A percentile compares a stretch with the other conserved stretches of the same genome.
Evolutionary conservation across 2,329 filamentous ascomycete species (phyloP).

Genomic region (Fusarium sp.): DNA sequence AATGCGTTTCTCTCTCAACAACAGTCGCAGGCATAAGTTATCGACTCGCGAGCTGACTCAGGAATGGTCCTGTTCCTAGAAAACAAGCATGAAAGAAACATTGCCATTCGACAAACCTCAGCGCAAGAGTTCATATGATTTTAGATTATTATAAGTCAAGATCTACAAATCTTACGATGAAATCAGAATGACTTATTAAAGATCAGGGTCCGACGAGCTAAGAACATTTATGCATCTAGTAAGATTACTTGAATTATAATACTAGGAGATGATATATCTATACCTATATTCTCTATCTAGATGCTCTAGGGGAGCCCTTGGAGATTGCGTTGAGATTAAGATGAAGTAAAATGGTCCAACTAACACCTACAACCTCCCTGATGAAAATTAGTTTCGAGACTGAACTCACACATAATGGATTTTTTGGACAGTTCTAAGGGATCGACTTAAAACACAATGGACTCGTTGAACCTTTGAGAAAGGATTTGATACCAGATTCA

Average conservation of each 20-base stretch:
- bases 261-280: neutral
- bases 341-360: neutral
- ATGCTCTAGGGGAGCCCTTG: neutral
- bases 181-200: neutral
- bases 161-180: neutral
- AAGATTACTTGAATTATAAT: neutral
- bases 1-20: neutral
- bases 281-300: neutral
- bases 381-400: neutral
- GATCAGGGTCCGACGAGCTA: neutral
- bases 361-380: neutral
- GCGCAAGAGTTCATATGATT: neutral
- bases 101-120: neutral
- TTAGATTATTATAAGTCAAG: neutral
- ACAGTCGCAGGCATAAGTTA: neutral
- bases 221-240: neutral
- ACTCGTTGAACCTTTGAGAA: neutral
- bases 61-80: conserved; percentile 9
- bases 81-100: neutral
- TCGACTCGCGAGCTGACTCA: neutral
- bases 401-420: neutral
- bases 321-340: neutral
- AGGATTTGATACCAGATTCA: too few species aligned
- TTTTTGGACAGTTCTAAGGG: neutral
- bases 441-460: too few species aligned